phyloP scores from a whole-genome alignment of 2,329 filamentous ascomycete species.

The Pyricularia pennisetigena region DNA sequence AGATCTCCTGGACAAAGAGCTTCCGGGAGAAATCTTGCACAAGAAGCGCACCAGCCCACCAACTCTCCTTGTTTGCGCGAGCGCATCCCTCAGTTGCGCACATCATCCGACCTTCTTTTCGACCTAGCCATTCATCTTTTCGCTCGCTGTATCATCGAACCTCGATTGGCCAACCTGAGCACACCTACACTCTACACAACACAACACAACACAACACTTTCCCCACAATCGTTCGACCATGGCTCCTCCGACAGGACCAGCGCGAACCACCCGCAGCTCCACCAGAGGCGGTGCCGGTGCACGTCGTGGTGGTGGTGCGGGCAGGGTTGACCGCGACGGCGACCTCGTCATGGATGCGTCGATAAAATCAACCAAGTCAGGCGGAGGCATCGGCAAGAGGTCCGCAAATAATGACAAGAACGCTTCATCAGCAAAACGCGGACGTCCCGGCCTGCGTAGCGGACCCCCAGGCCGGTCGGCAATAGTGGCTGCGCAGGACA shows the following conservation, averaged over 20 bases:
- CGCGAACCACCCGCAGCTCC: slow-evolving; percentile 12
- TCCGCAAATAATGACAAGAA: slow-evolving; percentile 1
- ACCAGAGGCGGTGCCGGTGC: slow-evolving; percentile 38
- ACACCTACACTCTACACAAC: neutral
- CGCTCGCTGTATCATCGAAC: neutral
- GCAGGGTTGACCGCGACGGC: slow-evolving; percentile 42
- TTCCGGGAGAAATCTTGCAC: neutral
- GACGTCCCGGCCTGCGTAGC: neutral
- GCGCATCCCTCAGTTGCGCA: neutral
- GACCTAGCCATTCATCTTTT: neutral
- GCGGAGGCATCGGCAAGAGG: slow-evolving; percentile 7
- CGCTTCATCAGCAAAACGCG: neutral
- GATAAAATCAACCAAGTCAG: slow-evolving; percentile 8
- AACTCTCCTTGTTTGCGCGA: neutral
- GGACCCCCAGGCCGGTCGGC: neutral
- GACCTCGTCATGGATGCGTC: slow-evolving; percentile 48
- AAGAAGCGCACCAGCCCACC: neutral
- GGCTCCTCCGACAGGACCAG: slow-evolving; percentile 17
- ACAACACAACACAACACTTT: neutral
- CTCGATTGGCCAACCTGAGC: neutral
- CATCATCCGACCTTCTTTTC: neutral
- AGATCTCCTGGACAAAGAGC: slow-evolving; percentile 1
- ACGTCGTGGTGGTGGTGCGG: slow-evolving; percentile 25
- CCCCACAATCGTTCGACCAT: neutral
- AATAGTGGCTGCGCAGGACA: slow-evolving; percentile 9